phyloP scores from a whole-genome alignment of 2,329 filamentous ascomycete species.

The Colletotrichum shisoi region DNA sequence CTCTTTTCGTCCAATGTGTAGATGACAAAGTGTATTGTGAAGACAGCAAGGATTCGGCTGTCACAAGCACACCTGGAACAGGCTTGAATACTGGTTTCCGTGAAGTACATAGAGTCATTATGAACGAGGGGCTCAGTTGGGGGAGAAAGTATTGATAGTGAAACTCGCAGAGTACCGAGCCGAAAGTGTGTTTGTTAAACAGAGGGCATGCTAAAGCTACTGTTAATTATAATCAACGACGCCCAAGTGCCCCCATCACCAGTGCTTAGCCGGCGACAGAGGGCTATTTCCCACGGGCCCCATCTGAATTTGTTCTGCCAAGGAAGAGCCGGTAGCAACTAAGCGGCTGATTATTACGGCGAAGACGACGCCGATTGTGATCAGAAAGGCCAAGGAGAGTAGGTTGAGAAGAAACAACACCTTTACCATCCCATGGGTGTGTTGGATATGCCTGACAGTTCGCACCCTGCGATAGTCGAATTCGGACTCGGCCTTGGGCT shows the following conservation, averaged over 20 bases:
- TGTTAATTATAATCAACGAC: neutral
- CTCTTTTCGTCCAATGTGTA: neutral
- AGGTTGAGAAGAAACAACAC: neutral
- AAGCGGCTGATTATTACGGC: neutral
- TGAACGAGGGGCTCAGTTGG: neutral
- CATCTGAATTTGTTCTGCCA: neutral
- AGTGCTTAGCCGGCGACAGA: too few relatives aligned
- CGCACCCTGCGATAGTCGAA: neutral
- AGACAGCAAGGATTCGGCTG: neutral
- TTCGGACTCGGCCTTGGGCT: neutral
- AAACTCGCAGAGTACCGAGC: neutral
- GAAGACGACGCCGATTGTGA: neutral
- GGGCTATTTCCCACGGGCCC: too few relatives aligned
- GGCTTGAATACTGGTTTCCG: neutral
- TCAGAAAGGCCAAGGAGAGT: neutral
- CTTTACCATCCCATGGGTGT: neutral
- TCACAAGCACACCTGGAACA: neutral
- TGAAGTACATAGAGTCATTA: neutral
- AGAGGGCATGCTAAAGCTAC: neutral
- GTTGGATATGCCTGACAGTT: neutral
- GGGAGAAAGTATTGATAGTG: too few relatives aligned
- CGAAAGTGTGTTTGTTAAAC: neutral
- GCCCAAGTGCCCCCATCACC: neutral
- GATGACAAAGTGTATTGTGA: slow-evolving; percentile 21
- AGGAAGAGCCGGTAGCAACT: too few relatives aligned